Base-by-base conservation (phyloP, 2,329 filamentous ascomycete genomes). In the Pseudonectria buxi region DNA sequence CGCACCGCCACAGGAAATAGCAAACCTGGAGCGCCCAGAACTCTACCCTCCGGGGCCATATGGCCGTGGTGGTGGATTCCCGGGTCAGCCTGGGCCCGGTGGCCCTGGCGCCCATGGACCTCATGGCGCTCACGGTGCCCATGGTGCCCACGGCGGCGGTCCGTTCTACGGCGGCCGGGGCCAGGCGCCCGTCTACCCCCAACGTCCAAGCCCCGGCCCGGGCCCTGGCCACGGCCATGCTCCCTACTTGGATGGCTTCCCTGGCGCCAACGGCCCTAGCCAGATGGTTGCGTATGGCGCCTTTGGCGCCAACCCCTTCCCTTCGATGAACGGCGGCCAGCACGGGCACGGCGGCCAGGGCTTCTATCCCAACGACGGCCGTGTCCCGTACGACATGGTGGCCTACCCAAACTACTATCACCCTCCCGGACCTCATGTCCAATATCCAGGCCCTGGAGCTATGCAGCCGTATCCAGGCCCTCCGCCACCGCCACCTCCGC, bases 1-100 rank as follows among this genome's bases (percentile, higher is more conserved):
- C 35, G 46, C 47, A 48, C 71, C 73, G 46, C 65, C 66, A 44
- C 67, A 27, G 11, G 18, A 71, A 45, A 67, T 76, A 36, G 74
- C 76, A 65, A 83, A 72, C 57, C 69, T 74, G 65, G 81, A 83
- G 56, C 73, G 73, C 25, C 69, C 68, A 14, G 78, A 85, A 15
- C 78, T 84, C n/a, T 81, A 72, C 54, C 18, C 18, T 22, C 18
- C 18, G 18, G 60, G 64, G 43, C 58, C 40, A 33, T 65, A 61
- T 67, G 70, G 64, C 61, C 58, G 53, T 18, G 49, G 44, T 26
- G 62, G 54, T 32, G 46, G 45, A 47, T 10, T 42, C 22, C 29
- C 44, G 12, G 34, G 30, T 24, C 29, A 43, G 18, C 30, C 43
- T 24, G 36, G 40, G 13, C 41, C 29, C 14, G 18, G 18, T 22